These are phyloP conservation scores for Diaporthe sp. DNA, from an alignment of 2,329 filamentous ascomycete genomes.

Conservation along the genomic window DNA sequence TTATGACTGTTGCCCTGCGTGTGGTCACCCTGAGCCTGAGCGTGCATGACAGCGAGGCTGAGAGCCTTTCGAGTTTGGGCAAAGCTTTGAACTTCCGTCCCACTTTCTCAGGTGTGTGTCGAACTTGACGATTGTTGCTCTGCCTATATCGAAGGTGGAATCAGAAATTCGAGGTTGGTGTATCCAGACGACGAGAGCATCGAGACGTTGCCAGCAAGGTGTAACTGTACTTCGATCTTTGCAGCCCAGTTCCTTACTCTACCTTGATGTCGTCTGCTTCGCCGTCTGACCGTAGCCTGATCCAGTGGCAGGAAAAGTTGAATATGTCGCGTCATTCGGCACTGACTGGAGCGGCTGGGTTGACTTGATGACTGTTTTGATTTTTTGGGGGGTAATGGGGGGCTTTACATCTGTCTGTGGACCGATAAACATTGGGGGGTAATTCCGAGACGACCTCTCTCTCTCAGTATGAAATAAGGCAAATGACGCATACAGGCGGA, in stretches of 20 bases:
- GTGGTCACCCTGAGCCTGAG: not conserved
- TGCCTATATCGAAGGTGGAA: not conserved
- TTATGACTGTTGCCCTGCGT: not conserved
- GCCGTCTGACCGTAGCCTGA: not conserved
- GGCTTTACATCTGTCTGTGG: conserved; percentile 43
- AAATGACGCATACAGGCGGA: conserved; percentile 43
- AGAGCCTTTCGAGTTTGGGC: not conserved
- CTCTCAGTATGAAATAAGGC: conserved; percentile 42
- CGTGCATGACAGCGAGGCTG: not conserved
- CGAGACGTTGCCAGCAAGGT: not conserved
- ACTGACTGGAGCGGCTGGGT: conserved; percentile 16
- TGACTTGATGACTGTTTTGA: conserved; percentile 42
- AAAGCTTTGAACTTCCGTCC: not conserved
- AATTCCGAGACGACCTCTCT: conserved; percentile 40
- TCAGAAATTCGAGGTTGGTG: not conserved
- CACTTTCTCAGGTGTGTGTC: not conserved
- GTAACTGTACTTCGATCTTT: not conserved
- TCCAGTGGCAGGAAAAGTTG: not conserved
- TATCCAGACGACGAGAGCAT: not conserved
- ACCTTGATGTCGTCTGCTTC: not conserved
- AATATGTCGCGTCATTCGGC: conserved; percentile 9
- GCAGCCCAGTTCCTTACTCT: not conserved
- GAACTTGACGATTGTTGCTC: not conserved
- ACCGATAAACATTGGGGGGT: conserved; percentile 43
- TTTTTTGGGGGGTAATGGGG: conserved; percentile 39